Percentiles rank a stretch among this genome's conserved stretches.
These are phyloP conservation scores for Amanita fuliginea DNA, from an alignment of 768 basidiomycete species.

Conservation along the genomic window DNA sequence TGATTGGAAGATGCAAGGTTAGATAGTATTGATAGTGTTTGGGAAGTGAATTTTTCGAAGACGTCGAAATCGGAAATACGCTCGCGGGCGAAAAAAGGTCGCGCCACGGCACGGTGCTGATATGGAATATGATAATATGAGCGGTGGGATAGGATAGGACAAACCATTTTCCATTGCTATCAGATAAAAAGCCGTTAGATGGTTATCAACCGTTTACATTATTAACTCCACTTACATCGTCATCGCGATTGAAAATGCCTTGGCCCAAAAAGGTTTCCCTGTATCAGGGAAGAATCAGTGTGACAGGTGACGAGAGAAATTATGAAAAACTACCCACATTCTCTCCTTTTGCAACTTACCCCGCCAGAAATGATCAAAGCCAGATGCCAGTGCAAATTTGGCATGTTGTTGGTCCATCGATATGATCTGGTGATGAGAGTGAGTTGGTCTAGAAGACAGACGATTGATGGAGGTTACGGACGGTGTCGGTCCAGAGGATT, in stretches of 20 bases:
- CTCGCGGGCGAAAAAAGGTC: conserved; percentile 70
- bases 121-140: neutral
- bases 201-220: neutral
- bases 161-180: conserved; percentile 56
- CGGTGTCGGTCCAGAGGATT: conserved; percentile 61
- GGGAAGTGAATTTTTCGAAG: conserved; percentile 44
- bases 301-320: neutral
- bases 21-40: conserved; percentile 40
- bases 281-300: neutral
- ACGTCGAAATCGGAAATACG: conserved; percentile 59
- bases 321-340: conserved; percentile 31
- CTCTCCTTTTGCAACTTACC: conserved; percentile 54
- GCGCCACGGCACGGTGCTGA: conserved; percentile 55
- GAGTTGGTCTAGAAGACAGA: conserved; percentile 3
- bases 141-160: conserved; percentile 9
- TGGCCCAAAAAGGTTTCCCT: conserved; percentile 58
- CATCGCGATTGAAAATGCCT: conserved; percentile 73
- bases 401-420: conserved; percentile 65
- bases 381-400: conserved; percentile 55
- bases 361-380: conserved; percentile 60
- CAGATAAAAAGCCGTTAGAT: neutral
- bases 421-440: conserved; percentile 37
- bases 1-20: conserved; percentile 22
- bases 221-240: conserved; percentile 32
- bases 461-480: conserved; percentile 13